Evolutionary conservation across 2,329 filamentous ascomycete genomes (phyloP), one percentile per base, ranked within the genome.

Genomic region (Didymella pinodella): DNA sequence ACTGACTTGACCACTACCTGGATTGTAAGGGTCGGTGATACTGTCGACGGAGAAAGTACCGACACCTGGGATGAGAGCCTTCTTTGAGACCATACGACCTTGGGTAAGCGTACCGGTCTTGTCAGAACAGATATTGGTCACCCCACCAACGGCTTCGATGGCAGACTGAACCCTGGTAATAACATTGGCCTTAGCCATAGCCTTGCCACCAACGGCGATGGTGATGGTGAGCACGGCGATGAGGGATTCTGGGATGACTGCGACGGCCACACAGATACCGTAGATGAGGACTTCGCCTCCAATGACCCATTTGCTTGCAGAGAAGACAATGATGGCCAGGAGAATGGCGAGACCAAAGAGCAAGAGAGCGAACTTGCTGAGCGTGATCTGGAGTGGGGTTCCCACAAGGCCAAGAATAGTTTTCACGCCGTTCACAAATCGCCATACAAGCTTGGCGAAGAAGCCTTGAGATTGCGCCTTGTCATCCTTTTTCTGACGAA

Each of bases 351-450:
- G 85, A 46, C 83, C 87, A 71, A 96, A 96, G 2, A 96, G 85
- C 3, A 92, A 74, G 43, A 95, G 87, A 28, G 93, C 92, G 70
- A 97, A 89, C 77, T 93, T 92, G 79, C 90, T 92, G 50, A 97
- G 83, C 71, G 91, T 94, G 65, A 90, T 88, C 79, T 96, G 92
- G 45, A 97, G 82, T 0, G 93, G 93, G 1, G 93, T 96, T 48
- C 92, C 92, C 54, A 90, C 84, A 59, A 90, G 83, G 50, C 89
- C 88, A 8, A 91, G 80, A 69, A 91, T 80, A 16, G 77, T 77
- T 70, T 80, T 82, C 46, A 78, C 65, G 57, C 66, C 78, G 46
- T 60, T 76, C 48, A 69, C 67, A 71, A 76, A 73, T 45, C 69
- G 74, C 59, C 66, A 72, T 43, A 50, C 55, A 16, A 67, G 47